A percentile compares a stretch with the other conserved stretches of the same genome.
Conservation (phyloP, 495 filamentous ascomycete genomes). For the Choiromyces venosus region DNA sequence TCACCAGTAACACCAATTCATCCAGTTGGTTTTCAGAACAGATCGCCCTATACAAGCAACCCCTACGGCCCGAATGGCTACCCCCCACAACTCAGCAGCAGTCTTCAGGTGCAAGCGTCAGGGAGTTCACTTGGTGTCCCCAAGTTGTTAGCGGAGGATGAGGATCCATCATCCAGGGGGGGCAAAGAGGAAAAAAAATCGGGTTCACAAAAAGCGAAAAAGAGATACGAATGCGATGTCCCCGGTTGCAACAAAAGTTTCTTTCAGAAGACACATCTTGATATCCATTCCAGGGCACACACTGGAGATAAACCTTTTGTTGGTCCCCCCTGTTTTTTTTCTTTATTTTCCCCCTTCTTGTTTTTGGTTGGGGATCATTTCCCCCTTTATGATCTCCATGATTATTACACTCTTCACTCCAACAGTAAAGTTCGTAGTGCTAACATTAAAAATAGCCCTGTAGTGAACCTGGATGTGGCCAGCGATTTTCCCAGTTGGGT, state of each 20-base stretch:
- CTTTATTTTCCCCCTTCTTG: background rate
- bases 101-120: constrained; percentile 18
- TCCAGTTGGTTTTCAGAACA: constrained; percentile 28
- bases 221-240: constrained; percentile 70
- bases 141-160: constrained; percentile 32
- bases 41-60: constrained; percentile 10
- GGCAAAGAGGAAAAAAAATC: constrained; percentile 42
- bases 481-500: constrained; percentile 79
- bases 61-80: constrained; percentile 28
- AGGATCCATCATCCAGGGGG: constrained; percentile 19
- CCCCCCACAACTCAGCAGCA: constrained; percentile 24
- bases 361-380: background rate
- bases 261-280: constrained; percentile 86
- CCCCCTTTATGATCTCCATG: constrained; percentile 3
- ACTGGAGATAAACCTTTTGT: constrained; percentile 90
- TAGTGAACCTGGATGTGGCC: constrained; percentile 66
- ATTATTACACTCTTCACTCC: constrained; percentile 1
- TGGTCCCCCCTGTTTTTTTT: constrained; percentile 20
- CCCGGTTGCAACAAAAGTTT: constrained; percentile 75
- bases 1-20: constrained; percentile 35
- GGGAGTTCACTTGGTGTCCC: constrained; percentile 28
- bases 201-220: constrained; percentile 46
- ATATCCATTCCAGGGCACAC: constrained; percentile 84
- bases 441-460: constrained; percentile 54
- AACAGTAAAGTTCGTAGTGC: constrained; percentile 11